Evolutionary conservation across 1,284 basidiomycete genomes (phyloP).

Genomic region (Porodaedalea pini): DNA sequence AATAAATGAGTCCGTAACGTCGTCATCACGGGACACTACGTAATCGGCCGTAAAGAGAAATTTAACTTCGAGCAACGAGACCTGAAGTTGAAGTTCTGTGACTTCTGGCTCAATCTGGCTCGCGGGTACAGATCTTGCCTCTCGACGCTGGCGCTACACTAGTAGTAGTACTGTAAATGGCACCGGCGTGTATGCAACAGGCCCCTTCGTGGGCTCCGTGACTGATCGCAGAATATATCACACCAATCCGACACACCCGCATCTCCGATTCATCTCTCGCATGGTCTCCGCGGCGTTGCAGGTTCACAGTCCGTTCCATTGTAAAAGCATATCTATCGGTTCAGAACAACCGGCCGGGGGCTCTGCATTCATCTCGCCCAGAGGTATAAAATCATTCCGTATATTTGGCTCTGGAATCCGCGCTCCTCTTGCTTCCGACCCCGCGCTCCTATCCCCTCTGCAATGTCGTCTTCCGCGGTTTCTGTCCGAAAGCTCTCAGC

Average conservation of each 20-base stretch:
- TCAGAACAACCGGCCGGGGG: constrained; percentile 11
- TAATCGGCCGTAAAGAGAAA: constrained; percentile 3
- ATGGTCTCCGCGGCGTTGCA: constrained; percentile 16
- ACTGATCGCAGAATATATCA: constrained; percentile 2
- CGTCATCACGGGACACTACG: neutral
- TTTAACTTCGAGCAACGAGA: neutral
- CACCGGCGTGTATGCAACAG: neutral
- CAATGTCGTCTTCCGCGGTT: constrained; percentile 12
- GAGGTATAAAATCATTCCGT: constrained; percentile 8
- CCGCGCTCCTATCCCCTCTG: neutral
- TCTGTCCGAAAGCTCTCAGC: constrained; percentile 10
- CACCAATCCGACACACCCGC: constrained; percentile 12
- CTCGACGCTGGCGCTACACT: neutral
- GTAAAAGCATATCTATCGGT: constrained; percentile 5
- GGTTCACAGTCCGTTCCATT: neutral
- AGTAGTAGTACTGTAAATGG: too few relatives aligned
- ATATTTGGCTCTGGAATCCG: neutral
- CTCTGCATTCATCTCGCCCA: neutral
- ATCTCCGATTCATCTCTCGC: constrained; percentile 13
- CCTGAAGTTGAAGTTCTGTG: neutral
- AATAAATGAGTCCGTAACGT: neutral
- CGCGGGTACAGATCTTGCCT: neutral
- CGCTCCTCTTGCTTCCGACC: neutral
- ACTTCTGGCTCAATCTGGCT: neutral
- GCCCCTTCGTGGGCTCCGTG: neutral